These are phyloP conservation scores for Epichloe brachyelytri DNA, from an alignment of 2,329 filamentous ascomycete genomes.

Conservation along the genomic window DNA sequence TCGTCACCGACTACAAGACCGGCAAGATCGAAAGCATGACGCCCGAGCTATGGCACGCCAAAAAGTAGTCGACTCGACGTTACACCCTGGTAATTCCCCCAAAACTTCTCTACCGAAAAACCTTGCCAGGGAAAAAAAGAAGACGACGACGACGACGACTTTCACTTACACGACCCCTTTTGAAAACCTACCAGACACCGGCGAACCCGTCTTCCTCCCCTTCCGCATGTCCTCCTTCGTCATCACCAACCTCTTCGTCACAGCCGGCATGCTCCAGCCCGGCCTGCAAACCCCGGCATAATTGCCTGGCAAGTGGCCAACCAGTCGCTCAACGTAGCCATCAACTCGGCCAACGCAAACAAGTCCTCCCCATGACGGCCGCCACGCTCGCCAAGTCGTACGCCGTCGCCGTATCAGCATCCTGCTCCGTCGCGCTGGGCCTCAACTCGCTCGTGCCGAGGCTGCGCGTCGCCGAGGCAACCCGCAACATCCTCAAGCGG, in stretches of 20 bases:
- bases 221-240: constrained; percentile 98
- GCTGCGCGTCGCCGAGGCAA: constrained; percentile 64
- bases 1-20: constrained; percentile 77
- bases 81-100: constrained; percentile 64
- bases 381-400: constrained; percentile 80
- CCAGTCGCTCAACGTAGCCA: constrained; percentile 94
- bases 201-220: constrained; percentile 79
- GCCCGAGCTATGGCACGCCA: constrained; percentile 82
- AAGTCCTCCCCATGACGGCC: constrained; percentile 79
- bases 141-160: too few relatives aligned
- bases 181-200: constrained; percentile 55
- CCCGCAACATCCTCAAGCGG: constrained; percentile 65
- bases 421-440: constrained; percentile 84
- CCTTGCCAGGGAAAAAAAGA: not conserved
- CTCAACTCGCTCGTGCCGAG: constrained; percentile 83
- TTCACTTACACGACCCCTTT: not conserved
- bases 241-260: constrained; percentile 85
- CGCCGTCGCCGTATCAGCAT: constrained; percentile 79
- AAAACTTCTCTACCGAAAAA: not conserved
- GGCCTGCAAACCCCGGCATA: constrained; percentile 70
- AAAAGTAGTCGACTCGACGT: constrained; percentile 91
- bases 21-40: constrained; percentile 72
- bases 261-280: constrained; percentile 92
- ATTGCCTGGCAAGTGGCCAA: constrained; percentile 92
- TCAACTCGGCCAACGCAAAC: constrained; percentile 97